Evolutionary conservation across 2,329 filamentous ascomycete species (phyloP), one percentile per base, ranked within the genome.

Genomic region (Aspergillus calidoustus): DNA sequence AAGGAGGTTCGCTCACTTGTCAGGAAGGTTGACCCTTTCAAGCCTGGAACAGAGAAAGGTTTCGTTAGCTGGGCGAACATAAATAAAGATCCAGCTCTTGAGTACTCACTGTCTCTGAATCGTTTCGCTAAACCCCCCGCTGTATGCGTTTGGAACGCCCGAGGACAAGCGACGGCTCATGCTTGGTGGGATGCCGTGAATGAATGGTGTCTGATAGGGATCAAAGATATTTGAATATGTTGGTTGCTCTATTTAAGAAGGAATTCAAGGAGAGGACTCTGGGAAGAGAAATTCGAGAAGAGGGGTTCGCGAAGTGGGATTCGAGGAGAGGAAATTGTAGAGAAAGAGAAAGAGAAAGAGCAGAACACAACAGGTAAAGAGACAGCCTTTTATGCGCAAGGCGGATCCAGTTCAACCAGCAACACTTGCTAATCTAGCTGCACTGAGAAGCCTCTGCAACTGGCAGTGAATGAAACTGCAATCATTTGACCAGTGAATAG

Each of bases 1-100:
- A 23, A 19, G n/a, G 43, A 44, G 25, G 9, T 23, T 9, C 31
- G 59, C 72, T 68, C 64, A 77, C 75, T 73, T 76, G 2, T 76
- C 69, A 7, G 74, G 72, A n/a, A 77, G 51, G 22, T 54, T 49
- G 46, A 72, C 62, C 3, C 57, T 69, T 8, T 72, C 64, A 31
- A 77, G 61, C 52, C 74, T 76, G 47, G 7, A 30, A 23, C 44
- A 22, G 52, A 43, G 13, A 48, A 19, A 34, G 4, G 1, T n/a
- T 22, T 38, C 3, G 46, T 57, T 17, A 57, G 51, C 5, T n/a
- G 43, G 19, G 7, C 31, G 3, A 9, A 34, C 9, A 15, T 34
- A 30, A 25, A 15, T 13, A 15, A 23, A 19, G 17, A 17, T 44
- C 19, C 19, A 30, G 4, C 9, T 19, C 4, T 51, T 30, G 13